Evolutionary conservation across 345 rosid species (phyloP), one percentile per base, ranked within the genome.

Genomic region (Alliaria petiolata): DNA sequence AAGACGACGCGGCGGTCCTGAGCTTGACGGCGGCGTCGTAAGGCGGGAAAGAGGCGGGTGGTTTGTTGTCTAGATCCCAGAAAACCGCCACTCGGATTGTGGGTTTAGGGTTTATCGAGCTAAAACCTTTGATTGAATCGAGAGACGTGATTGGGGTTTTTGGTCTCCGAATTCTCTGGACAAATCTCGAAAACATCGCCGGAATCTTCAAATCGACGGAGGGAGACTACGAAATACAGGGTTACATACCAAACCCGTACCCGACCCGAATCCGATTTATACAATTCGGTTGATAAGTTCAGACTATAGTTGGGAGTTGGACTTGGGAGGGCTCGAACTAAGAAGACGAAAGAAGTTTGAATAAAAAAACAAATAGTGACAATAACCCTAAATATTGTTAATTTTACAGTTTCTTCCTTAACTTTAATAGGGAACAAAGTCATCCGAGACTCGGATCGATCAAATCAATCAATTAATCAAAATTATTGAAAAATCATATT

Each of bases 51-150:
- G 96, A 77, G 33, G 78, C 86, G 0, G 93, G 96, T 26, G 89
- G 89, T 76, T 86, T 90, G 75, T 86, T 88, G 71, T 90, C 97
- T 71, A 93, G 82, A 74, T 93, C 97, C 97, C 97, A 93, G 85
- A 90, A 88, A 45, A 93, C 52, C 26, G 84, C 98, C 33, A 90
- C 90, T 34, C 55, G 75, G 74, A 50, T 68, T 45, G 40, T 39
- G 19, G 85, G 70, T 28, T 74, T 67, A 20, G 56, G 67, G 81
- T 77, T 74, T 51, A 67, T 25, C 8, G 80, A 57, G 49, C 72
- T 62, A 26, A 65, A 79, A 68, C 70, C 76, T 13, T 35, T 26
- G 71, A 58, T 70, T 59, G 78, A 15, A 26, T 39, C 70, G 30
- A 74, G 31, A 71, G 52, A 42, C 1, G 78, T 60, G 75, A 45